Conservation (phyloP, 768 basidiomycete genomes). For the Lyophyllum shimeji region DNA sequence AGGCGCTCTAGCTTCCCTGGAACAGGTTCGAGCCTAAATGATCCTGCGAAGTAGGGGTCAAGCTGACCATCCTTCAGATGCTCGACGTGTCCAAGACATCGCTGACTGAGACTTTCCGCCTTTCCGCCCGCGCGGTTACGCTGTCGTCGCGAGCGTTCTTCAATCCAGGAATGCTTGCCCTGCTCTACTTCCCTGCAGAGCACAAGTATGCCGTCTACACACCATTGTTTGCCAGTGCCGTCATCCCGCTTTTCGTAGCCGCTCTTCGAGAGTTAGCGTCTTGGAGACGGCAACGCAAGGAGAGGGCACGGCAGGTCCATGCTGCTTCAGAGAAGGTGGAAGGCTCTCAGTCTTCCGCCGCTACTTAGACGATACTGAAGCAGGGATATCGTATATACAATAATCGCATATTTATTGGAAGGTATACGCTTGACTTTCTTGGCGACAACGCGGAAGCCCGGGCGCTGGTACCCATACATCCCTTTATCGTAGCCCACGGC, state of each 20-base stretch:
- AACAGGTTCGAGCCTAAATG: constrained; percentile 52
- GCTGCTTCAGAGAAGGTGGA: not conserved
- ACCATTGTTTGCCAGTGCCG: constrained; percentile 88
- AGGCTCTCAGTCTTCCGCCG: not conserved
- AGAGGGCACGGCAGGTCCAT: not conserved
- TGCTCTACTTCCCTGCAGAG: constrained; percentile 96
- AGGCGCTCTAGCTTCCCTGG: constrained; percentile 67
- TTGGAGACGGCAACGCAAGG: constrained; percentile 48
- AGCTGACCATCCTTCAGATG: constrained; percentile 30
- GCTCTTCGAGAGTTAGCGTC: constrained; percentile 68
- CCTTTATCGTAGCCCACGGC: too few species aligned
- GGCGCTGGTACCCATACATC: too few species aligned
- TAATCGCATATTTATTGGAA: not conserved
- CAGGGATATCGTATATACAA: not conserved
- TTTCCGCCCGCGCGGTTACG: constrained; percentile 62
- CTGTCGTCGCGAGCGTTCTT: constrained; percentile 89
- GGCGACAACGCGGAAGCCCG: too few species aligned
- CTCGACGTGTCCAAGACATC: constrained; percentile 37
- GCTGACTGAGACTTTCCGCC: constrained; percentile 44
- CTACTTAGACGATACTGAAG: not conserved
- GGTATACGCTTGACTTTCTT: too few species aligned
- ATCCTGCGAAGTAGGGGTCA: not conserved
- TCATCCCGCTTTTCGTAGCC: constrained; percentile 79
- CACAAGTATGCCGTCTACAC: constrained; percentile 98
- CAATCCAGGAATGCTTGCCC: constrained; percentile 92